These are phyloP conservation scores for Clohesyomyces aquaticus DNA, from an alignment of 495 filamentous ascomycete genomes.

Conservation along the genomic window DNA sequence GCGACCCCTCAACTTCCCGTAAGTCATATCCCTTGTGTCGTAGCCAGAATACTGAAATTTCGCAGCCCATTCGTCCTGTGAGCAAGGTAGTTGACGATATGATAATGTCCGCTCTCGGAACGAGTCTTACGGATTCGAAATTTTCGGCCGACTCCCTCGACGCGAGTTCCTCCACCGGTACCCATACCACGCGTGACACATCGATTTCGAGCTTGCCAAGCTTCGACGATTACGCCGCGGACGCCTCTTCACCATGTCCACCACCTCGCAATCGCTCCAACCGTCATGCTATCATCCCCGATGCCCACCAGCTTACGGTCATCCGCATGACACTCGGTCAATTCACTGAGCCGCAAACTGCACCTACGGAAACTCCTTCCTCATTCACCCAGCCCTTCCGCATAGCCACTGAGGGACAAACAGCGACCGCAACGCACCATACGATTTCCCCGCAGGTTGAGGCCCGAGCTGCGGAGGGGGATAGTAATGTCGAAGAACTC, in stretches of 20 bases:
- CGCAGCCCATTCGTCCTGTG: not conserved
- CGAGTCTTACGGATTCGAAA: not conserved
- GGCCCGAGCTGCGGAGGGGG: no score
- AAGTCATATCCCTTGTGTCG: not conserved
- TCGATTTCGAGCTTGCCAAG: not conserved
- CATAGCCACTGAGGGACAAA: not conserved
- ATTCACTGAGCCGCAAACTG: no score
- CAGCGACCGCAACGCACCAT: not conserved
- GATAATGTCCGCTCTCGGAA: not conserved
- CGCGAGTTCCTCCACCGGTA: not conserved
- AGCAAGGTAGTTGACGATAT: not conserved
- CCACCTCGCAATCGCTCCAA: not conserved
- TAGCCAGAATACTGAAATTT: not conserved
- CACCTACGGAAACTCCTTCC: not conserved
- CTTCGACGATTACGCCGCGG: not conserved
- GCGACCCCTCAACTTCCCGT: no score
- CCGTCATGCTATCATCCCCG: not conserved
- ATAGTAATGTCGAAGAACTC: not conserved
- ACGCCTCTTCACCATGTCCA: not conserved
- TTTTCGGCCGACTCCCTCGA: not conserved
- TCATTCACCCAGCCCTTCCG: not conserved
- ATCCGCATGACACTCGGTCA: no score
- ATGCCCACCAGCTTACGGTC: no score
- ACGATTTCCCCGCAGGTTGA: no score
- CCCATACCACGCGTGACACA: not conserved